A percentile compares a stretch with the other conserved stretches of the same genome.
These are phyloP conservation scores for Podospora pseudopauciseta DNA, from an alignment of 495 filamentous ascomycete species.

Conservation along the genomic window DNA sequence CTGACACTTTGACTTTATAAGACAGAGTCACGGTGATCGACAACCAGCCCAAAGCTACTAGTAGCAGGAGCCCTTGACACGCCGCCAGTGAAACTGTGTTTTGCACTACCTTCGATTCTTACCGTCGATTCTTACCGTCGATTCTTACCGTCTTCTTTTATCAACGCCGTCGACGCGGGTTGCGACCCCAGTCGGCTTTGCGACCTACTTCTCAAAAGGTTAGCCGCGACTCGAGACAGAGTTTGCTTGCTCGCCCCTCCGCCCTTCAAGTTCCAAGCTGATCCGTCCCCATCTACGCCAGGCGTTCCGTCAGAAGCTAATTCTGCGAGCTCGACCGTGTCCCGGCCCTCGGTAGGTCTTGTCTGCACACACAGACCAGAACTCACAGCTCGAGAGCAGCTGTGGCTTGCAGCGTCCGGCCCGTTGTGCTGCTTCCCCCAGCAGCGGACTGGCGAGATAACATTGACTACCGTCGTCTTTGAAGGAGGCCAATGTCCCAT, in stretches of 20 bases:
- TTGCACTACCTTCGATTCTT: slow-evolving; percentile 16
- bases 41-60: neutral
- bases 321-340: slow-evolving; percentile 6
- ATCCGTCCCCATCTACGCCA: slow-evolving; percentile 1
- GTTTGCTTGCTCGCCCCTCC: neutral
- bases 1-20: neutral
- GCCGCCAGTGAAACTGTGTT: slow-evolving; percentile 19
- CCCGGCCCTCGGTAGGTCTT: slow-evolving; percentile 5
- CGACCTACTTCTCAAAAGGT: slow-evolving; percentile 4
- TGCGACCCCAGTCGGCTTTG: neutral
- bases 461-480: neutral
- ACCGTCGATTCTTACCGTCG: neutral
- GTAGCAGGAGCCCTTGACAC: slow-evolving; percentile 6
- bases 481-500: slow-evolving; percentile 40
- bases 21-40: too few species aligned
- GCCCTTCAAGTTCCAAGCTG: neutral
- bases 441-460: slow-evolving; percentile 23
- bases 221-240: neutral
- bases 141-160: neutral
- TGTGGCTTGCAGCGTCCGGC: neutral
- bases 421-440: slow-evolving; percentile 21
- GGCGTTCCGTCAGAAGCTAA: neutral
- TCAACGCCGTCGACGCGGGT: neutral
- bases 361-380: slow-evolving; percentile 5
- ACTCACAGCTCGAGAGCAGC: neutral